These are phyloP conservation scores for Fennellomyces sp. DNA, from an alignment of 371 early-diverging fungal genomes.

Conservation along the genomic window DNA sequence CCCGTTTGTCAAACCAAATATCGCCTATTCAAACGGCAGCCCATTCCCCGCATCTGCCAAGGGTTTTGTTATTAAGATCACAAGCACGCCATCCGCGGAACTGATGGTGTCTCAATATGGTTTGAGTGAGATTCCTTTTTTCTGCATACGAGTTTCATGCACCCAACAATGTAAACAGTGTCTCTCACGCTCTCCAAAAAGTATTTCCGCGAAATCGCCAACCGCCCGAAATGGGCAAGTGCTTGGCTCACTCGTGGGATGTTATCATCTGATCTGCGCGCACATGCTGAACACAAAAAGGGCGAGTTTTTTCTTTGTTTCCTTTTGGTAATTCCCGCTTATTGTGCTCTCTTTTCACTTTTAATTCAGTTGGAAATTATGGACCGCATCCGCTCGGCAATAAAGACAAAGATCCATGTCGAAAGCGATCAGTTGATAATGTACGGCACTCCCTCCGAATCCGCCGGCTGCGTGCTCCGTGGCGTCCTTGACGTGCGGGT, in stretches of 20 bases:
- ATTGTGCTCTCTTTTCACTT: slow-evolving; percentile 6
- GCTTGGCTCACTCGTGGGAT: background rate
- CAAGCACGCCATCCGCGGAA: background rate
- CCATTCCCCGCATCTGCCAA: no score
- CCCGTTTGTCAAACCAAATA: slow-evolving; percentile 5
- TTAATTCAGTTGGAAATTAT: background rate
- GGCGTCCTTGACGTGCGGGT: slow-evolving; percentile 33
- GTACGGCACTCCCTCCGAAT: slow-evolving; percentile 42
- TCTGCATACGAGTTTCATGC: background rate
- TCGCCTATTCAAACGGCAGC: no score
- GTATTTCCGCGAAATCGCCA: background rate
- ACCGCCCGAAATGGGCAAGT: background rate
- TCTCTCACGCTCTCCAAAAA: background rate
- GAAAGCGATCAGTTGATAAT: slow-evolving; percentile 43
- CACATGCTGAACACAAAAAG: background rate
- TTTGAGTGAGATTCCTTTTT: no score
- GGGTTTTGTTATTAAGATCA: no score
- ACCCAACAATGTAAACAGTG: background rate
- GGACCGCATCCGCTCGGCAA: slow-evolving; percentile 14
- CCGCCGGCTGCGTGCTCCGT: slow-evolving; percentile 47
- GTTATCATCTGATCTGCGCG: slow-evolving; percentile 2
- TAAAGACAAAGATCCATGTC: slow-evolving; percentile 29
- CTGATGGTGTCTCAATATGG: no score
- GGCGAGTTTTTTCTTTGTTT: background rate
- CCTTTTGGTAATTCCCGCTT: background rate